Base-by-base conservation (phyloP, 768 basidiomycete species). In the Russula sp. region DNA sequence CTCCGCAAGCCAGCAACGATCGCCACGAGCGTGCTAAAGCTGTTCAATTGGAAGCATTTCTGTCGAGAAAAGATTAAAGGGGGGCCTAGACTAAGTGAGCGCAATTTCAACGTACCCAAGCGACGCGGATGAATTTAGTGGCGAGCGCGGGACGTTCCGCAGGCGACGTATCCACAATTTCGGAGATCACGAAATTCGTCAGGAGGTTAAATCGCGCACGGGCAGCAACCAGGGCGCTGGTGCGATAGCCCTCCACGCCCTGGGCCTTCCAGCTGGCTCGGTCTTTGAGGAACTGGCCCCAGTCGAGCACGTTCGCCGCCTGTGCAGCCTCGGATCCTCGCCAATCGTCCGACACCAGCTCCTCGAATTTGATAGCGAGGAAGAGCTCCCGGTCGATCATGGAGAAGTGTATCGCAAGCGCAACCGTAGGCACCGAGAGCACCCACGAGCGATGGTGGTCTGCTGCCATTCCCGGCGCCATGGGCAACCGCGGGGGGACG, bases 341-440 rank as follows among this genome's bases (percentile, higher is more conserved):
- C 87, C 87, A 88, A 44, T 88, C 84, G 54, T 84, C 82, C 64
- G 85, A 79, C 44, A 92, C 84, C n/a, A 94, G 79, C 69, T 96
- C 94, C 70, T 94, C 91, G 70, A 94, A 94, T 68, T 87, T 88
- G 72, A 96, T 80, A 13, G 83, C 82, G 73, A 89, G 84, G 72
- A 94, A 91, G 59, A 95, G 75, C 68, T 95, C 93, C 31, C 90
- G 82, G 66, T 96, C 93, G 66, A 96, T 92, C 81, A 92, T 87
- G 7, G 88, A 81, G 69, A 95, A 89, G 68, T 94, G 89, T 57
- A 85, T 80, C 1, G 88, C 88, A 39, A 97, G 72, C 5, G 74
- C 75, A 42, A 84, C 83, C 1, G 88, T 83, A 6, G 83, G 78
- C 70, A 82, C 78, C 35, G 71, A 73, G n/a, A 91, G 76, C 55